Evolutionary conservation across 768 basidiomycete genomes (phyloP), one percentile per base, ranked within the genome.

Genomic region (Vararia minispora): DNA sequence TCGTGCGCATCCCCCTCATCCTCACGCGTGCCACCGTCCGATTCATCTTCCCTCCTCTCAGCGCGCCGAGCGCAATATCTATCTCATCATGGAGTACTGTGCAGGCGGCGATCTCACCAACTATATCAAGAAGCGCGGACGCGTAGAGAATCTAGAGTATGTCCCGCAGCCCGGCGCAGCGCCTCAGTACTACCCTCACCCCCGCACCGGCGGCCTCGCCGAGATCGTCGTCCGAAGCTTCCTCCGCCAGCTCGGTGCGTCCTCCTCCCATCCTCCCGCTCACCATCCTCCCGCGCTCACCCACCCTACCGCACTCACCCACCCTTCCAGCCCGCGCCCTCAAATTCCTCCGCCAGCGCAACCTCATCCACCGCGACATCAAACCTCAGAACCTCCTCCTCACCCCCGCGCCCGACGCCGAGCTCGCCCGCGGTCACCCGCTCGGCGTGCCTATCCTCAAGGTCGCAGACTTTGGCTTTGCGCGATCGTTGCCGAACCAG

Each of bases 401-500:
- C 17, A 87, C 79, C 40, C 87, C 94, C 1, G 75, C 91, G 0
- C 69, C 82, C 0, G 68, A 73, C 3, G 76, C 79, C 37, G 90
- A 95, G 51, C 61, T 89, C n/a, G 73, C 72, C 0, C 72, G 80
- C 29, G 90, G 92, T 1, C 90, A 97, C 59, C 90, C 91, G 0
- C 58, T 84, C 2, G 91, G 94, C 5, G 83, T 97, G 2, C 95
- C 95, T 1, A 76, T 98, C 17, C 76, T 99, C 50, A 97, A 98
- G 60, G 79, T 98, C 1, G 95, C 95, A 12, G 95, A 98, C 59
- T 99, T 99, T 56, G 95, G 95, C 0, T 99, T 99, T 52, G 95
- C 95, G 0, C 75, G 95, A 13, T 86, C 81, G 16, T 65, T 99
- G 2, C 91, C 92, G 0, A 85, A 81, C 24, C 77, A 87, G 6